phyloP scores from a whole-genome alignment of 768 basidiomycete genomes.

The Hygrophoropsis aurantiaca region DNA sequence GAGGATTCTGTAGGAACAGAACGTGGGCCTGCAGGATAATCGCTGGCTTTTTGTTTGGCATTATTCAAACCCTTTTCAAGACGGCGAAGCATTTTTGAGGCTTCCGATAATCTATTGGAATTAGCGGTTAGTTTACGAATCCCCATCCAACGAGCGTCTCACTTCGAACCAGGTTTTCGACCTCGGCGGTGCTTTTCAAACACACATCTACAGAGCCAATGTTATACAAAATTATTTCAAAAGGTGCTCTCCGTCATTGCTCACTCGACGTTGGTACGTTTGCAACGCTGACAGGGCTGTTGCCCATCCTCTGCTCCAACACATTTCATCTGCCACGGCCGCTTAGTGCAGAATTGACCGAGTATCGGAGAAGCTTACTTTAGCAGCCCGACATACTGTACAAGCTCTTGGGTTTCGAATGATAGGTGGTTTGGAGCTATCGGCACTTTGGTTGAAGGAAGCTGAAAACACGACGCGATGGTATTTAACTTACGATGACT shows the following conservation, averaged over 20 bases:
- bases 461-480: conserved; percentile 5
- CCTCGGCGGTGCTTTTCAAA: conserved; percentile 91
- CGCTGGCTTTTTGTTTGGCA: conserved; percentile 68
- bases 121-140: conserved; percentile 5
- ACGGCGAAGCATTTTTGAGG: conserved; percentile 85
- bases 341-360: conserved; percentile 12
- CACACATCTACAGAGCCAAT: conserved; percentile 52
- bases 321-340: conserved; percentile 74
- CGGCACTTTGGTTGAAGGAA: conserved; percentile 8
- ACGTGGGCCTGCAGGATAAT: conserved; percentile 28
- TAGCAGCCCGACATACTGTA: conserved; percentile 82
- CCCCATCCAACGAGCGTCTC: conserved; percentile 19
- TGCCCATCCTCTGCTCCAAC: conserved; percentile 86
- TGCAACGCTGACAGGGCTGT: conserved; percentile 81
- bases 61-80: conserved; percentile 81
- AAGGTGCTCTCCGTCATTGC: conserved; percentile 26
- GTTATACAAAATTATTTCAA: conserved; percentile 15
- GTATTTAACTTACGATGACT: conserved; percentile 20
- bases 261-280: conserved; percentile 74
- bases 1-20: conserved; percentile 20
- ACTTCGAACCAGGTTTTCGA: conserved; percentile 91
- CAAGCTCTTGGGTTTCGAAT: conserved; percentile 63
- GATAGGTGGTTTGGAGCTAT: conserved; percentile 43
- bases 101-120: conserved; percentile 70
- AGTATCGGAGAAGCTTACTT: conserved; percentile 43